Evolutionary conservation across 345 rosid species (phyloP).

Genomic region (Ceriops zippeliana): DNA sequence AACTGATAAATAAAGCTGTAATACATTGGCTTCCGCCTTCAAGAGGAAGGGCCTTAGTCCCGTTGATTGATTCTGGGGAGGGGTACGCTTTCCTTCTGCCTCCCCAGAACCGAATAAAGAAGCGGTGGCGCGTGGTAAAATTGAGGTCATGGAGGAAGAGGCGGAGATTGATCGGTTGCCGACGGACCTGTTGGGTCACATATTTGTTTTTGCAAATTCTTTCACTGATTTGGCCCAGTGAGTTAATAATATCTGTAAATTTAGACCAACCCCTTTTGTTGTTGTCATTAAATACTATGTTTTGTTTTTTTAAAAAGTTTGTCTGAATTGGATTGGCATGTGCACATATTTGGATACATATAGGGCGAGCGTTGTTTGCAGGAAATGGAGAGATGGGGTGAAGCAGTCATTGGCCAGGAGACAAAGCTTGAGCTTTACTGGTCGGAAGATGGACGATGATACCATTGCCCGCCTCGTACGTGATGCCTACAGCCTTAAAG

Average conservation of each 20-base stretch:
- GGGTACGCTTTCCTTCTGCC: background rate
- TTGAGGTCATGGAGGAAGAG: constrained; percentile 39
- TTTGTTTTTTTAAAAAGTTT: background rate
- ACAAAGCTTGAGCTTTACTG: constrained; percentile 63
- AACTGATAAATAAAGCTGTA: background rate
- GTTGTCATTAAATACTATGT: no score
- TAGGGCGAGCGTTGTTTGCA: constrained; percentile 81
- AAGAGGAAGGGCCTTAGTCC: background rate
- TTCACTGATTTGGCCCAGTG: constrained; percentile 90
- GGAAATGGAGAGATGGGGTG: constrained; percentile 86
- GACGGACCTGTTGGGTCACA: constrained; percentile 65
- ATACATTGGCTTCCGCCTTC: background rate
- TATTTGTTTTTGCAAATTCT: constrained; percentile 52
- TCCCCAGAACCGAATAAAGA: background rate
- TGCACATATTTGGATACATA: background rate
- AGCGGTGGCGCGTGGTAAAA: background rate
- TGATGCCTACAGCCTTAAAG: constrained; percentile 70
- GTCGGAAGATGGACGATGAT: constrained; percentile 80
- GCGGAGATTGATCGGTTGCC: constrained; percentile 77
- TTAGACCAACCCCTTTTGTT: background rate
- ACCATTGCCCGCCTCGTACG: constrained; percentile 68
- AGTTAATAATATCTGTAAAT: constrained; percentile 13
- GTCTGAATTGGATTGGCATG: background rate
- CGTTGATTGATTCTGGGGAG: background rate
- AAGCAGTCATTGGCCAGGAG: constrained; percentile 73